Percentiles rank a stretch among this genome's conserved stretches.
These are phyloP conservation scores for Leccinum olivaceopallidum DNA, from an alignment of 768 basidiomycete species.

Conservation along the genomic window DNA sequence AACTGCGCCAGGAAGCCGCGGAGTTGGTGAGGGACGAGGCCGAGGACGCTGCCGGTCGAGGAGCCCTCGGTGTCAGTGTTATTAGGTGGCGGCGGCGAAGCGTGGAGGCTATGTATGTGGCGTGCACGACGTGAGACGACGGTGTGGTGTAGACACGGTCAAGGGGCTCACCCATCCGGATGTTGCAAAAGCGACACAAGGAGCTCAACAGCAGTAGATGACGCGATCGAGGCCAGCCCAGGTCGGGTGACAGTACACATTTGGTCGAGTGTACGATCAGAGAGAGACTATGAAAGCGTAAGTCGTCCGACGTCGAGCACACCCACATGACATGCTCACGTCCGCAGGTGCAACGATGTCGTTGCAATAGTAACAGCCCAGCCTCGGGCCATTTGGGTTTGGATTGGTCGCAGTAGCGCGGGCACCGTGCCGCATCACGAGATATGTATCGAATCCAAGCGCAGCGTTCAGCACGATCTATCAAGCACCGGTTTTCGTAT, in stretches of 20 bases:
- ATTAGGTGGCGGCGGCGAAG: slow-evolving; percentile 65
- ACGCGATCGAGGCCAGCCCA: slow-evolving; percentile 90
- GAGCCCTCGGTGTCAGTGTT: slow-evolving; percentile 15
- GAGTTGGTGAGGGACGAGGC: slow-evolving; percentile 91
- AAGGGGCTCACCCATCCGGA: slow-evolving; percentile 66
- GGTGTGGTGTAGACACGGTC: not conserved
- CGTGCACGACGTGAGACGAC: not conserved
- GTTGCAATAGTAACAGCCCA: slow-evolving; percentile 99
- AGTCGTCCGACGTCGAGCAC: not conserved
- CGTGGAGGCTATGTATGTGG: slow-evolving; percentile 45
- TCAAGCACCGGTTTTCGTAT: not conserved
- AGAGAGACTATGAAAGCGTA: slow-evolving; percentile 47
- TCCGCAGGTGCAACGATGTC: slow-evolving; percentile 97
- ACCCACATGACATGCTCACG: slow-evolving; percentile 44
- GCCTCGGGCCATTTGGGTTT: slow-evolving; percentile 33
- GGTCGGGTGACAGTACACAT: slow-evolving; percentile 99
- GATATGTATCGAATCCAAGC: slow-evolving; percentile 91
- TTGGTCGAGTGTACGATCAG: slow-evolving; percentile 93
- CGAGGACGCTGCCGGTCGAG: slow-evolving; percentile 57
- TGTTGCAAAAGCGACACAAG: slow-evolving; percentile 89
- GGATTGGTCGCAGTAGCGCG: slow-evolving; percentile 37
- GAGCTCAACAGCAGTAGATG: slow-evolving; percentile 90
- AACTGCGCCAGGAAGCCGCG: slow-evolving; percentile 90
- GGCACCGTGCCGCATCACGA: slow-evolving; percentile 95
- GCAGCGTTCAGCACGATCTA: slow-evolving; percentile 94